Conservation (phyloP, 2,329 filamentous ascomycete species). For the Pyrenophora teres region DNA sequence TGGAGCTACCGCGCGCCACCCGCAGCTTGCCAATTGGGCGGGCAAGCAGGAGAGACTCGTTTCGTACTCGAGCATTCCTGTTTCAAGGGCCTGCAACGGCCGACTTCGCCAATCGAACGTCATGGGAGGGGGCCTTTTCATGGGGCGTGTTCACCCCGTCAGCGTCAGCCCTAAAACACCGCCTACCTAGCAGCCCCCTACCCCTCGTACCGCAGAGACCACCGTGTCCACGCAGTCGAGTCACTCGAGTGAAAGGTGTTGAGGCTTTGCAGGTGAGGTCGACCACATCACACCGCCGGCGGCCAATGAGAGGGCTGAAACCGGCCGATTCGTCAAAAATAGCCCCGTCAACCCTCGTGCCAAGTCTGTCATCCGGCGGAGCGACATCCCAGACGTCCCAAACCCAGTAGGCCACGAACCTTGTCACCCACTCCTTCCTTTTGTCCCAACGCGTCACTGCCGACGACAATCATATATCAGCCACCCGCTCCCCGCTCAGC, state of each 20-base stretch:
- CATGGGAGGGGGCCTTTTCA: conserved; percentile 12
- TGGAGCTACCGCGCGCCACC: background rate
- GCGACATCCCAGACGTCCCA: conserved; percentile 8
- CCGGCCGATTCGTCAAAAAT: conserved; percentile 10
- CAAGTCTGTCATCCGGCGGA: conserved; percentile 19
- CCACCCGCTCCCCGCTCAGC: conserved; percentile 12
- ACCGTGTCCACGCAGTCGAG: conserved; percentile 3
- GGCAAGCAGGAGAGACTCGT: conserved; percentile 21
- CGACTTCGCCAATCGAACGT: conserved; percentile 23
- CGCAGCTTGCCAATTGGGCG: conserved; percentile 14
- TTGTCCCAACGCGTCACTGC: conserved; percentile 12
- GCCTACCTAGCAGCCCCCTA: conserved; percentile 10
- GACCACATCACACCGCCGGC: background rate
- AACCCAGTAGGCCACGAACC: conserved; percentile 5
- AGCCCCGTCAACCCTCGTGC: conserved; percentile 7
- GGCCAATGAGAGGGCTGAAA: conserved; percentile 15
- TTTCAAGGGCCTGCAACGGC: conserved; percentile 11
- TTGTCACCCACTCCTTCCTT: conserved; percentile 12
- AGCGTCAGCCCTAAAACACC: conserved; percentile 25
- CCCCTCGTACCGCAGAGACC: background rate
- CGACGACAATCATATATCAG: conserved; percentile 32
- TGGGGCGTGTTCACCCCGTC: conserved; percentile 21
- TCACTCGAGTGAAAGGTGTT: background rate
- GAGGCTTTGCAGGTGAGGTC: background rate
- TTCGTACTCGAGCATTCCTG: conserved; percentile 20